Evolutionary conservation across 768 basidiomycete genomes (phyloP), one percentile per base, ranked within the genome.

Genomic region (Gyrodon lividus): DNA sequence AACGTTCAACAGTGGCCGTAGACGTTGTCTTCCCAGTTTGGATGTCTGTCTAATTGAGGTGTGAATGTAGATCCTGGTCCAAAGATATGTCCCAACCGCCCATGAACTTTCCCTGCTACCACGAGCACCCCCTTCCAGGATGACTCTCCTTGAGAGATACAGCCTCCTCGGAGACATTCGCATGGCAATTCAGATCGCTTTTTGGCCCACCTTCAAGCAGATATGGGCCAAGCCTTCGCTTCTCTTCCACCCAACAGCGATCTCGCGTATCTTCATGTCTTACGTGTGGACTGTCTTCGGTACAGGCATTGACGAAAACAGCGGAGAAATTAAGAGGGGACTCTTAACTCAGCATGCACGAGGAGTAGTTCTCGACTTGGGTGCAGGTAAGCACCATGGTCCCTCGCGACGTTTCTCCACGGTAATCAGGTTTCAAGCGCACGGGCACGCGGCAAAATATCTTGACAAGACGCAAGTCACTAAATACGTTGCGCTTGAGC

Each of bases 401-500:
- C n/a, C 3, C 9, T 17, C 44, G 5, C 35, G 13, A 34, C 26
- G 17, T 33, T 51, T 4, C 50, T n/a, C 24, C 17, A 28, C 50
- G 2, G 23, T 24, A 31, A 19, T 16, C 40, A 20, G 35, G 7
- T 30, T 40, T n/a, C 37, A 38, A 87, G 87, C 84, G 0, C 73
- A 80, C 50, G 88, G 89, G 0, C 86, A 87, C 59, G 80, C 78
- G 0, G 68, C 77, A 12, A 72, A 72, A 26, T 89, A 90, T 58
- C 76, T 92, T 20, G 77, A 87, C 50, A 70, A 63, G 26, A 53
- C 59, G 2, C 71, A 68, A 24, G 83, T 89, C 17, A 77, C 79
- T 1, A 80, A 73, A 62, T 89, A 90, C 56, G 70, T 89, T 43
- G 88, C 87, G 1, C 64, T 90, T 5, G 88, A 90, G 59, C 88